Evolutionary conservation across 805 yeast species (phyloP), one percentile per base, ranked within the genome.

Genomic region (Cyberlindnera mrakii): DNA sequence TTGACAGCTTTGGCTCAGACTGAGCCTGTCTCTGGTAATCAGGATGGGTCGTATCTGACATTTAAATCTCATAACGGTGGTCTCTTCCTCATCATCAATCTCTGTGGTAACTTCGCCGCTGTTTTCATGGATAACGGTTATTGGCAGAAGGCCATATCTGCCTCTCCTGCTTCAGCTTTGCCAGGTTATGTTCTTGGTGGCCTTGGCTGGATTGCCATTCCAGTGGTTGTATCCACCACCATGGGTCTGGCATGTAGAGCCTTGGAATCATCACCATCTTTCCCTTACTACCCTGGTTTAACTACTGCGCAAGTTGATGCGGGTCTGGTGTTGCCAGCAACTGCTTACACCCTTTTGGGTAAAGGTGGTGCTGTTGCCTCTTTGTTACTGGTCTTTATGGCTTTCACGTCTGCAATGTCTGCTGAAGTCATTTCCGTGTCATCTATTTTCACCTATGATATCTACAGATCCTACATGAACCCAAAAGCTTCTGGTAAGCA

Each of bases 161-260:
- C 91, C 8, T 74, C 82, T 47, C 95, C 96, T 18, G 84, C 79
- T 10, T 80, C 93, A 37, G 87, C 95, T 27, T 67, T 88, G 52
- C 91, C 93, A 7, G 96, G 96, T 18, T 89, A 89, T 63, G 80
- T 86, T 20, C 65, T 85, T 45, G 96, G 96, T 45, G 96, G 96
- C 25, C 62, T 89, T 36, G 84, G 91, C 0, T 89, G 96, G 96
- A 83, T 86, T 59, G 90, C 95, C 7, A 82, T 89, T 51, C 96
- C 96, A 37, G 82, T 82, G 70, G 73, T 85, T 44, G 74, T 80
- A 40, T 85, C 95, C 14, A 81, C 91, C 3, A 84, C 95, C 7
- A 74, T 87, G 84, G 96, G 96, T 11, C 67, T 88, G n/a, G 87
- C 90, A 17, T 86, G 86, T 41, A 65, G 85, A 44, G 82, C 87